A percentile compares a stretch with the other conserved stretches of the same genome.
Evolutionary conservation across 805 yeast species (phyloP).

Genomic region (Ogataea parapolymorpha): DNA sequence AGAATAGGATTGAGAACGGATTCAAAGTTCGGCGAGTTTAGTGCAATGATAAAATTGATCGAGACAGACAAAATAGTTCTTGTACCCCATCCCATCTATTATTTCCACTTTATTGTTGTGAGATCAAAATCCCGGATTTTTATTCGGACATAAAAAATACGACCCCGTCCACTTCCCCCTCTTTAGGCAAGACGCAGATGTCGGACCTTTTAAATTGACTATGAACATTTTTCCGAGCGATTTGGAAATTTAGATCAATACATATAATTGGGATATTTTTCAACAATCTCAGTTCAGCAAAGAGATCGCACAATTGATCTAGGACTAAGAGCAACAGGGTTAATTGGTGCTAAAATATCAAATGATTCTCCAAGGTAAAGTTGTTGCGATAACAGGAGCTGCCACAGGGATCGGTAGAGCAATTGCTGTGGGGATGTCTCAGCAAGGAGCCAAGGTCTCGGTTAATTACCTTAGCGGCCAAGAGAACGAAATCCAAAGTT

Average conservation of each 20-base stretch:
- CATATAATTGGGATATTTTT: not conserved
- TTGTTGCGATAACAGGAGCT: slow-evolving; percentile 44
- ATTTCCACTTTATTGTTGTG: not conserved
- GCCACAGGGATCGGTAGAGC: slow-evolving; percentile 44
- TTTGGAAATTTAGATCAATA: not conserved
- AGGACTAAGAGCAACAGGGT: not conserved
- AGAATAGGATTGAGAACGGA: not conserved
- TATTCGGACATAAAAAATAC: not conserved
- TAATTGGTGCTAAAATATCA: not conserved
- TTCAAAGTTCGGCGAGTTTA: not conserved
- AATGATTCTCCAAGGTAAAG: slow-evolving; percentile 32
- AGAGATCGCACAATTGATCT: not conserved
- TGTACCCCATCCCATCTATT: not conserved
- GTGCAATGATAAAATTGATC: not conserved
- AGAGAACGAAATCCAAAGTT: slow-evolving; percentile 20
- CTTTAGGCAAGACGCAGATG: not conserved
- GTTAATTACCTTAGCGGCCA: slow-evolving; percentile 34
- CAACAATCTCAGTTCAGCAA: not conserved
- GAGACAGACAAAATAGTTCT: not conserved
- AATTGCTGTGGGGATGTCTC: slow-evolving; percentile 40
- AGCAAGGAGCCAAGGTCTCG: slow-evolving; percentile 40
- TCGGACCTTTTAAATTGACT: not conserved
- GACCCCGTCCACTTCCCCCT: not conserved
- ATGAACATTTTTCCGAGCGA: not conserved
- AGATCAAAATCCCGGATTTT: not conserved